These are phyloP conservation scores for Irineochytrium annulatum DNA, from an alignment of 192 early-diverging fungal genomes.

Conservation along the genomic window DNA sequence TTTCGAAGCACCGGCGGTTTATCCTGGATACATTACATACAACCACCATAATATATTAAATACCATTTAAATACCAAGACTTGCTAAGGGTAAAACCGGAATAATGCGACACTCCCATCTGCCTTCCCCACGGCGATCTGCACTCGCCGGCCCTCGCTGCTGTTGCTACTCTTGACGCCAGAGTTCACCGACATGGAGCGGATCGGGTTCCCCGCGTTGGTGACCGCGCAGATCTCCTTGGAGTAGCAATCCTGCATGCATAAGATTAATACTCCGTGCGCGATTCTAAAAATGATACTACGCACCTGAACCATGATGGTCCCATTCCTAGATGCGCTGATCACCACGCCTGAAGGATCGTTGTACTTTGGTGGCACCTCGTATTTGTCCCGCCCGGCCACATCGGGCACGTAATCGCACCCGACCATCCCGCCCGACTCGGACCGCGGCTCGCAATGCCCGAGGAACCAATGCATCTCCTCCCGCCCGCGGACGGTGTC, in stretches of 20 bases:
- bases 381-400: conserved; percentile 1
- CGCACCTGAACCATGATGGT: conserved; percentile 25
- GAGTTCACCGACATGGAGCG: conserved; percentile 27
- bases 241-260: conserved; percentile 12
- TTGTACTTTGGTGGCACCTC: conserved; percentile 6
- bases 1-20: no score
- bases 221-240: conserved; percentile 25
- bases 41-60: no score
- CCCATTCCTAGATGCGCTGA: conserved; percentile 25
- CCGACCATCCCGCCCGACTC: conserved; percentile 16
- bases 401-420: conserved; percentile 17
- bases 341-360: conserved; percentile 13
- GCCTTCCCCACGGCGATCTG: conserved; percentile 20
- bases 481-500: conserved; percentile 10
- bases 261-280: background rate
- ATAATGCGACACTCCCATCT: conserved; percentile 11
- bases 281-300: background rate
- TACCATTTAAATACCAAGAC: no score
- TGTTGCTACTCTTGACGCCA: background rate
- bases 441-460: background rate
- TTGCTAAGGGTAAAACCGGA: conserved; percentile 14
- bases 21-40: no score
- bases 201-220: conserved; percentile 12
- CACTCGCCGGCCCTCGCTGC: background rate
- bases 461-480: conserved; percentile 20